Conservation (phyloP, 2,329 filamentous ascomycete genomes). For the Colletotrichum higginsianum region DNA sequence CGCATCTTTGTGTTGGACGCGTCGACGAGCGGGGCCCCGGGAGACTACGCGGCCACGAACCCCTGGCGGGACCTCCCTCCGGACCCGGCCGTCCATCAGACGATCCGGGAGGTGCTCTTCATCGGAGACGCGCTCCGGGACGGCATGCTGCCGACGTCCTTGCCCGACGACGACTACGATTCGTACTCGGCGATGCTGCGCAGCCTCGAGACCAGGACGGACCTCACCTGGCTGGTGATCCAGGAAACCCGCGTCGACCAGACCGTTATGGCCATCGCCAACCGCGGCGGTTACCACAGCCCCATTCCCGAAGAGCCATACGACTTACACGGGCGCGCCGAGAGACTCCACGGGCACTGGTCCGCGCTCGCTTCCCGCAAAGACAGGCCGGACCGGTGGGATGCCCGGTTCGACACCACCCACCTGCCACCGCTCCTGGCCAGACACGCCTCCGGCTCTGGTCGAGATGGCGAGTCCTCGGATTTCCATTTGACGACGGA, state of each 20-base stretch:
- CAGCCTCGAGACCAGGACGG: slow-evolving; percentile 33
- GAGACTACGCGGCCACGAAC: slow-evolving; percentile 30
- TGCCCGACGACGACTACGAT: slow-evolving; percentile 33
- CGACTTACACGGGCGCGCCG: slow-evolving; percentile 27
- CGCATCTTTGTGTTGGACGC: slow-evolving; percentile 18
- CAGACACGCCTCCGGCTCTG: background rate
- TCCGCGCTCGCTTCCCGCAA: slow-evolving; percentile 9
- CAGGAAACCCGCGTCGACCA: slow-evolving; percentile 36
- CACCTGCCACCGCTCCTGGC: slow-evolving; percentile 15
- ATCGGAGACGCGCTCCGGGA: slow-evolving; percentile 36
- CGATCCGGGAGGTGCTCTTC: slow-evolving; percentile 29
- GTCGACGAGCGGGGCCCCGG: background rate
- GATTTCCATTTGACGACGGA: slow-evolving; percentile 22
- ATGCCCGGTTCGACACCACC: slow-evolving; percentile 26
- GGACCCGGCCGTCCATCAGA: slow-evolving; percentile 27
- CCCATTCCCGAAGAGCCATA: slow-evolving; percentile 39
- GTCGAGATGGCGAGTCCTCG: background rate
- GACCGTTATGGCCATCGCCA: slow-evolving; percentile 32
- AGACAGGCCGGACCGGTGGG: slow-evolving; percentile 36
- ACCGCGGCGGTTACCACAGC: slow-evolving; percentile 28
- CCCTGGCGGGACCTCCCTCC: slow-evolving; percentile 41
- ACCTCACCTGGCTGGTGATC: slow-evolving; percentile 36
- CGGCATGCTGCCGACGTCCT: slow-evolving; percentile 34
- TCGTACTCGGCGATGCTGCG: slow-evolving; percentile 31
- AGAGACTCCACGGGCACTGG: slow-evolving; percentile 30